Percentiles rank a stretch among this genome's conserved stretches.
Evolutionary conservation across 2,329 filamentous ascomycete genomes (phyloP).

Genomic region (Chaetothyriales sp.): DNA sequence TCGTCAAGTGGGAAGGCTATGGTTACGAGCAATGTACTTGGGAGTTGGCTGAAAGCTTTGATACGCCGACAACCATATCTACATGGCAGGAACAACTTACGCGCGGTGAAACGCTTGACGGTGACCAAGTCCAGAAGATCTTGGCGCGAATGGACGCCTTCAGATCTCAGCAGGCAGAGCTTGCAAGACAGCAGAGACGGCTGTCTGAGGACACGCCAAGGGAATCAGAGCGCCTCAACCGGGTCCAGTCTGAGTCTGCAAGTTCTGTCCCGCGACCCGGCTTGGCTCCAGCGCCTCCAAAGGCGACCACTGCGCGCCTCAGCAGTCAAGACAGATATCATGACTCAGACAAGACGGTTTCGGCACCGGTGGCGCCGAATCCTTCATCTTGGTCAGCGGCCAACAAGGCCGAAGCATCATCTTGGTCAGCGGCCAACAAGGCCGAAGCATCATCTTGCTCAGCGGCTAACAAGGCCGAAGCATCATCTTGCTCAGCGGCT

Average conservation of each 20-base stretch:
- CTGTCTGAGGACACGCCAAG: neutral
- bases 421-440: neutral
- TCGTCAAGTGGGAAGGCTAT: conserved; percentile 54
- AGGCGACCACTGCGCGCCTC: neutral
- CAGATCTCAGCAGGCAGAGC: neutral
- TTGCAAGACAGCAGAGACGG: neutral
- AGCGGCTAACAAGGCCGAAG: neutral
- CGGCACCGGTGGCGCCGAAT: neutral
- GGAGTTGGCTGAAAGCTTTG: conserved; percentile 35
- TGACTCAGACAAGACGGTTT: neutral
- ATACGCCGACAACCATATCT: conserved; percentile 24
- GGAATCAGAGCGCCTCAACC: neutral
- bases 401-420: no score
- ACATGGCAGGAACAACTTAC: conserved; percentile 27
- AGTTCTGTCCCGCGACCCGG: neutral
- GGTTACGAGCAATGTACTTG: conserved; percentile 42
- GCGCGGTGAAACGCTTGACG: conserved; percentile 16
- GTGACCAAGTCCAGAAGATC: conserved; percentile 7
- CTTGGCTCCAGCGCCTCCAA: neutral
- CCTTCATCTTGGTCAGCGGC: neutral
- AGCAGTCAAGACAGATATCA: neutral
- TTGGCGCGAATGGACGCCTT: conserved; percentile 11
- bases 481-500: neutral
- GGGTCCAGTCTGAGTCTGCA: neutral
- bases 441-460: neutral